These are phyloP conservation scores for Colletotrichum sp. DNA, from an alignment of 2,329 filamentous ascomycete genomes.

Conservation along the genomic window DNA sequence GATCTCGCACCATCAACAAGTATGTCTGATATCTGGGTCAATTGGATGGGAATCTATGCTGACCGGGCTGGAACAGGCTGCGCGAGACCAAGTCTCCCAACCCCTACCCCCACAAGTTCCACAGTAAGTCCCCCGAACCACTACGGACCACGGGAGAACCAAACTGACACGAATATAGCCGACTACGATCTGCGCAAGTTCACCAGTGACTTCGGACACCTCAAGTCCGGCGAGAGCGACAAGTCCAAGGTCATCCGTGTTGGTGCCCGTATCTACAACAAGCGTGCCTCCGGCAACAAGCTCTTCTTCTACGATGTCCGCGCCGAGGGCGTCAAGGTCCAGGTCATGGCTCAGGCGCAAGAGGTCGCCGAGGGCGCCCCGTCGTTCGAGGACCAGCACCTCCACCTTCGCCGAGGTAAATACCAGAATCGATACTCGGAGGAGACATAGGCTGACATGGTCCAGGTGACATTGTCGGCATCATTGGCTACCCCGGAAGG, in stretches of 20 bases:
- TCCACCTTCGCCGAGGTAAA: constrained; percentile 75
- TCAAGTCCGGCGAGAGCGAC: constrained; percentile 87
- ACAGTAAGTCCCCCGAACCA: constrained; percentile 24
- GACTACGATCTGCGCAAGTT: constrained; percentile 85
- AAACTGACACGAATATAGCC: constrained; percentile 62
- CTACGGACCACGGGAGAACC: background rate
- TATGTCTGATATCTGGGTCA: background rate
- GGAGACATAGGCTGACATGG: background rate
- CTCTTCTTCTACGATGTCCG: constrained; percentile 91
- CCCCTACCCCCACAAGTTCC: constrained; percentile 83
- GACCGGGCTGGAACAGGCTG: constrained; percentile 42
- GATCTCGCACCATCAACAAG: constrained; percentile 80
- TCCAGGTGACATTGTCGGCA: constrained; percentile 82
- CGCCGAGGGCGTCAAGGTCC: constrained; percentile 69
- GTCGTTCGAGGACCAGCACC: constrained; percentile 86
- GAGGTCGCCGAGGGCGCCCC: constrained; percentile 69
- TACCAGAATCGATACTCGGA: background rate
- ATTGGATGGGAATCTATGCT: constrained; percentile 68
- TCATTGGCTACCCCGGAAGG: constrained; percentile 78
- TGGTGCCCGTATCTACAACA: constrained; percentile 88
- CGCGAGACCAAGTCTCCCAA: constrained; percentile 76
- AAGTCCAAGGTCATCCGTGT: constrained; percentile 78
- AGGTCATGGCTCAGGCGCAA: constrained; percentile 91
- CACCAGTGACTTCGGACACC: constrained; percentile 74
- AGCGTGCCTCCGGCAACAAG: constrained; percentile 82